These are phyloP conservation scores for Agrocybe praecox DNA, from an alignment of 768 basidiomycete genomes.

Conservation along the genomic window DNA sequence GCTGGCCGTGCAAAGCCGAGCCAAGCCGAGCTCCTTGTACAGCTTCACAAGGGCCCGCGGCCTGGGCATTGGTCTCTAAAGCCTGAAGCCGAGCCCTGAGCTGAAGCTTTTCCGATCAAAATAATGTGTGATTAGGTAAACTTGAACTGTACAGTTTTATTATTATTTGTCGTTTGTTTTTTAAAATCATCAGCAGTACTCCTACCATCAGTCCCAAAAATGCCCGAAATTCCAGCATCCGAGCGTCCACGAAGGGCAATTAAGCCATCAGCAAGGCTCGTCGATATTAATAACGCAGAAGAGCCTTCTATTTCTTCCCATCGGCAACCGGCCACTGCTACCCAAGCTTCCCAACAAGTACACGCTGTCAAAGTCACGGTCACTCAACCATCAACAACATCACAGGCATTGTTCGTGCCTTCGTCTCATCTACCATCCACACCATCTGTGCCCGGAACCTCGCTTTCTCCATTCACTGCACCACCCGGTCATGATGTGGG, in stretches of 20 bases:
- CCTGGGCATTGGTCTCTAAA: neutral
- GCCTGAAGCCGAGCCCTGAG: neutral
- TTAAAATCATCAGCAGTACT: too few relatives aligned
- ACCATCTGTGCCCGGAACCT: too few relatives aligned
- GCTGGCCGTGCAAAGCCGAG: neutral
- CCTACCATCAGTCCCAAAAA: too few relatives aligned
- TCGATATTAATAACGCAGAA: neutral
- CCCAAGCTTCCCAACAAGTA: neutral
- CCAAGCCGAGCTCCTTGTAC: neutral
- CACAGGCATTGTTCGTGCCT: too few relatives aligned
- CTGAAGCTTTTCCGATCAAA: conserved; percentile 1
- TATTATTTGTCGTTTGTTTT: too few relatives aligned
- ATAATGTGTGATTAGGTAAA: too few relatives aligned
- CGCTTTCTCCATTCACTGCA: too few relatives aligned
- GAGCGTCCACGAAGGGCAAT: neutral
- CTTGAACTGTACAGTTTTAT: too few relatives aligned
- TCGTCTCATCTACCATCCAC: too few relatives aligned
- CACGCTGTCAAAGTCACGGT: neutral
- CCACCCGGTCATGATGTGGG: too few relatives aligned
- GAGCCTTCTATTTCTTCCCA: neutral
- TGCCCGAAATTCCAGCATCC: neutral
- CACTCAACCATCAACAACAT: too few relatives aligned
- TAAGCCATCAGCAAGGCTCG: neutral
- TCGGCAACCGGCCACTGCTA: neutral
- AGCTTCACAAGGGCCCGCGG: neutral